phyloP scores from a whole-genome alignment of 164 flowering plant species.

The Nelumbo lutea region DNA sequence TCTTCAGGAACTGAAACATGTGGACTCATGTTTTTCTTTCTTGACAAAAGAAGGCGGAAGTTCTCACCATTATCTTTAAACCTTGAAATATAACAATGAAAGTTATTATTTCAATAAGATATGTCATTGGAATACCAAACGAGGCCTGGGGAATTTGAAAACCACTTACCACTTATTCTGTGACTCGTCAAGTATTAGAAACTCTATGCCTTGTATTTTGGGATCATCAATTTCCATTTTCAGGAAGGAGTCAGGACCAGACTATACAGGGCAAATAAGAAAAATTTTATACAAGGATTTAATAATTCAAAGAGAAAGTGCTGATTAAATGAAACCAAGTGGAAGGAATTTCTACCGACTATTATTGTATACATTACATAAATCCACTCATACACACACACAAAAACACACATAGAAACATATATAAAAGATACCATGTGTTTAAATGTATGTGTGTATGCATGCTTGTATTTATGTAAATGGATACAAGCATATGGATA shows the following conservation, averaged over 20 bases:
- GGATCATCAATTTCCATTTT: slow-evolving; percentile 81
- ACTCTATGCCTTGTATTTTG: slow-evolving; percentile 71
- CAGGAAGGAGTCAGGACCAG: slow-evolving; percentile 55
- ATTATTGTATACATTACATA: no score
- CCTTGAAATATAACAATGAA: slow-evolving; percentile 36
- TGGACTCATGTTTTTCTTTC: slow-evolving; percentile 22
- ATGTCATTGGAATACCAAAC: neutral
- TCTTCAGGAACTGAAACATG: slow-evolving; percentile 81
- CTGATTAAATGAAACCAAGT: no score
- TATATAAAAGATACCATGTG: no score
- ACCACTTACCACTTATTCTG: slow-evolving; percentile 58
- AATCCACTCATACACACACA: no score
- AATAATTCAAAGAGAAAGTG: no score
- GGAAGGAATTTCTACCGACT: no score
- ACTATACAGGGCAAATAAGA: slow-evolving; percentile 40
- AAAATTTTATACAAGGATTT: neutral
- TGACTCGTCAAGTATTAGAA: slow-evolving; percentile 74
- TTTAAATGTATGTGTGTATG: no score
- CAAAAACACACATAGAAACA: no score
- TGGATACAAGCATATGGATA: no score
- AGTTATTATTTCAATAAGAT: neutral
- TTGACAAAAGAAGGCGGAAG: slow-evolving; percentile 49
- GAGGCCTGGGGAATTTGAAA: neutral
- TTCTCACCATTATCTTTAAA: slow-evolving; percentile 73
- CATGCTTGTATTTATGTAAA: no score